Evolutionary conservation across 179 eudicot species (phyloP).

Genomic region (Corrigiola litoralis): DNA sequence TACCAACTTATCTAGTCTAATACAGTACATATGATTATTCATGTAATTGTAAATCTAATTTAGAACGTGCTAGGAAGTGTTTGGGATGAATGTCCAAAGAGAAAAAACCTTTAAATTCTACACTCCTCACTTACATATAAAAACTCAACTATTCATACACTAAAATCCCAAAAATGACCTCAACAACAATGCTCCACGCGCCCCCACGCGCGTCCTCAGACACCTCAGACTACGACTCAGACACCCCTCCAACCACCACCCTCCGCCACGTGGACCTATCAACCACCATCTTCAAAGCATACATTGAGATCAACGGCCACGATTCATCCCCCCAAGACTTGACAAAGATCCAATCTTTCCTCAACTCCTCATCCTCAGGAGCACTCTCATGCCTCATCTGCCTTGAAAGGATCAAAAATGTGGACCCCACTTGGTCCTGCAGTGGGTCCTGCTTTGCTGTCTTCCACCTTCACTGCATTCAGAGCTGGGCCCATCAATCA

Average conservation of each 20-base stretch:
- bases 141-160: background rate
- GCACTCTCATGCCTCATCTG: constrained; percentile 98
- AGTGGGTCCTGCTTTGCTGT: constrained; percentile 64
- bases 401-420: constrained; percentile 68
- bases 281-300: constrained; percentile 71
- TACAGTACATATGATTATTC: too few species aligned
- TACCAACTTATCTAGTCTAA: too few species aligned
- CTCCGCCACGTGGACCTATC: constrained; percentile 69
- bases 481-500: constrained; percentile 85
- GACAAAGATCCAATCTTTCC: constrained; percentile 82
- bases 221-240: constrained; percentile 39
- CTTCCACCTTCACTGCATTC: constrained; percentile 87
- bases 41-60: too few species aligned
- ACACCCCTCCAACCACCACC: constrained; percentile 27
- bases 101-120: too few species aligned
- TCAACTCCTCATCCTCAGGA: constrained; percentile 75
- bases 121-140: too few species aligned
- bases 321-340: constrained; percentile 48
- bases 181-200: constrained; percentile 23
- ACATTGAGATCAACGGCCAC: constrained; percentile 45
- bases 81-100: too few species aligned
- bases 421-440: constrained; percentile 98
- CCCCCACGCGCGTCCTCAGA: constrained; percentile 32
- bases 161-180: constrained; percentile 28
- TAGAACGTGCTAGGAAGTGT: too few species aligned